Base-by-base conservation (phyloP, 108 stramenopile genomes). In the Cylindrotheca closterium region DNA sequence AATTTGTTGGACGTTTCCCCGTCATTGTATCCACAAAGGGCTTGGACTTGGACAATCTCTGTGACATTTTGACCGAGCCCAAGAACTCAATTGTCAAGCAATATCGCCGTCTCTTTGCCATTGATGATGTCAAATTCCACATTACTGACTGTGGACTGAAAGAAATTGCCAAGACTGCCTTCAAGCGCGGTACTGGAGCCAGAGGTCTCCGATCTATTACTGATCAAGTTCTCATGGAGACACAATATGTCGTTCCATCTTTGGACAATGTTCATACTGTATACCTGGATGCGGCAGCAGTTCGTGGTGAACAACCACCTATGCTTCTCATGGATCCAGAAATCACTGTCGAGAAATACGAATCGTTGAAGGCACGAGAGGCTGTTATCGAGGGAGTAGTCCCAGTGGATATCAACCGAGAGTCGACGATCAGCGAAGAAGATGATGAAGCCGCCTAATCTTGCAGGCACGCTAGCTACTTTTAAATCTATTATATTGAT, bases 41-140 rank as follows among this genome's bases (percentile, higher is more conserved):
- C 37, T 70, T 98, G 25, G 86, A 89, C 58, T 77, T 89, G 23
- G 81, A 95, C 19, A 87, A 94, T 71, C 70, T 98, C 63, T 77
- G 96, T 15, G 93, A 97, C 70, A 96, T 98, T 62, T 79, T 98
- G 69, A 97, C 97, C 12, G 83, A 91, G 25, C 98, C 98, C 0
- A 93, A 92, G 73, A 96, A 98, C 67, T 95, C 98, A 19, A 86
- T 98, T 19, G 80, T 97, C 65, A 96, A 96, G 72, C 98, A 99
- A 74, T 99, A 98, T 87, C 85, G 77, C 28, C 91, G 82, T 50
- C 85, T 96, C 47, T 97, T 99, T 72, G 91, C 93, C 33, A 88
- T 97, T 81, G 94, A 96, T 60, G 92, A 95, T 65, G 91, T 94
- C 23, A 87, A 92, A 55, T 96, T 99, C 71, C 93, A 97, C 78